These are phyloP conservation scores for Tagetes erecta DNA, from an alignment of 129 eudicot genomes.

Conservation along the genomic window DNA sequence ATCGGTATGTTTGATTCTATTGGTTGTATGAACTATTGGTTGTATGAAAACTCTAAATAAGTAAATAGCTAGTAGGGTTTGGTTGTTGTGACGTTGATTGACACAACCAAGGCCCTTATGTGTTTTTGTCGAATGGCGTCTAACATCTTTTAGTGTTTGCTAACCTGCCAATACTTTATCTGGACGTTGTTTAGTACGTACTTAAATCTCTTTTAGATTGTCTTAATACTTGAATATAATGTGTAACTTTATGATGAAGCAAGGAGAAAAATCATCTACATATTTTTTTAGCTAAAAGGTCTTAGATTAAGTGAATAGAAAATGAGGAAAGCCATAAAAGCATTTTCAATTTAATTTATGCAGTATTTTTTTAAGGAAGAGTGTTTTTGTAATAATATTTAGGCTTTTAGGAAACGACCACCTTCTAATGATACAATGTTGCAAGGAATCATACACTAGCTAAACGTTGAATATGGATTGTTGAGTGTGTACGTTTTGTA, in stretches of 20 bases:
- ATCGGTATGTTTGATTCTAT: conserved; percentile 1
- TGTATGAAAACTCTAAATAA: not conserved
- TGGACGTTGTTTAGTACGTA: not conserved
- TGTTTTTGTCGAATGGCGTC: not conserved
- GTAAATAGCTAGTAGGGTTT: not conserved
- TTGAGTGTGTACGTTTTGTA: too few species aligned
- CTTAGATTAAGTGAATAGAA: not conserved
- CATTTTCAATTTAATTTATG: not conserved
- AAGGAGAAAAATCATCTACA: not conserved
- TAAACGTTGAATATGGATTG: too few species aligned
- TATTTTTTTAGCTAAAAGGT: conserved; percentile 13
- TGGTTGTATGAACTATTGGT: not conserved
- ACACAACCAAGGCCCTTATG: not conserved
- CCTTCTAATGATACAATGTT: too few species aligned
- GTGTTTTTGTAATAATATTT: too few species aligned
- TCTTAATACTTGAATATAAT: not conserved
- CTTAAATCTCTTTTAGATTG: not conserved
- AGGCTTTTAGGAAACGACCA: too few species aligned
- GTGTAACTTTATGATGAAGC: conserved; percentile 16
- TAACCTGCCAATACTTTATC: not conserved
- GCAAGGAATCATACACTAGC: too few species aligned
- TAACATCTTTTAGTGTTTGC: conserved; percentile 6
- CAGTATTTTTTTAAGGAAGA: too few species aligned
- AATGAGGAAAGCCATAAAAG: not conserved
- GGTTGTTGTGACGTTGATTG: conserved; percentile 22